Evolutionary conservation across 257 asterid species (phyloP), one percentile per base, ranked within the genome.

Genomic region (Lycium barbarum): DNA sequence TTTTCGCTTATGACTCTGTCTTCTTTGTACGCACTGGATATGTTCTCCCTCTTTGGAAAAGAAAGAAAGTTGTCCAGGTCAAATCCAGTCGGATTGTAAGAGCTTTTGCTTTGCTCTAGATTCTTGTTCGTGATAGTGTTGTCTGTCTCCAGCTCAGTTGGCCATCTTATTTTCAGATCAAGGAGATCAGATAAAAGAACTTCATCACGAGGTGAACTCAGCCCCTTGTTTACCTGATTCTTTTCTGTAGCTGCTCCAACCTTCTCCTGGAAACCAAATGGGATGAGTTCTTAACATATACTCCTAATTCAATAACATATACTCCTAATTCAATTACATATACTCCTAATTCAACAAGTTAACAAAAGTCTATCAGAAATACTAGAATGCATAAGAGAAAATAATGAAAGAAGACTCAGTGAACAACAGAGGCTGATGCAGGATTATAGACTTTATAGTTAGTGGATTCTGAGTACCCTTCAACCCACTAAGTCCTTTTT

Each of bases 61-160:
- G 89, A 68, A 83, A 93, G 92, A 91, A 93, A 93, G 68, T 83
- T 88, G 88, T 94, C 92, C 14, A 93, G 92, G 80, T 95, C 91
- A 61, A 93, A 86, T 83, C 93, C 98, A 71, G 91, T 81, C 20
- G 89, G 88, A 78, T 85, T 81, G 72, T 79, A 80, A 83, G 88
- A 89, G 51, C 90, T 86, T 79, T 83, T 86, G 81, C 89, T 89
- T 88, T 84, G 90, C 61, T 85, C 90, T 45, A 84, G 70, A 59
- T 83, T 84, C 87, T 90, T 76, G 62, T 87, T 90, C n/a, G 89
- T 59, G 35, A 67, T 62, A 84, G 80, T 85, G 58, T 63, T 81
- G 54, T 87, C 93, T 61, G 84, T 72, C 83, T 86, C 89, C 84
- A 67, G 83, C 85, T 92, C 93, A 79, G 88, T 78, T 38, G 90